A percentile compares a stretch with the other conserved stretches of the same genome.
Conservation (phyloP, 805 yeast genomes). For the Candida coleopterorum region DNA sequence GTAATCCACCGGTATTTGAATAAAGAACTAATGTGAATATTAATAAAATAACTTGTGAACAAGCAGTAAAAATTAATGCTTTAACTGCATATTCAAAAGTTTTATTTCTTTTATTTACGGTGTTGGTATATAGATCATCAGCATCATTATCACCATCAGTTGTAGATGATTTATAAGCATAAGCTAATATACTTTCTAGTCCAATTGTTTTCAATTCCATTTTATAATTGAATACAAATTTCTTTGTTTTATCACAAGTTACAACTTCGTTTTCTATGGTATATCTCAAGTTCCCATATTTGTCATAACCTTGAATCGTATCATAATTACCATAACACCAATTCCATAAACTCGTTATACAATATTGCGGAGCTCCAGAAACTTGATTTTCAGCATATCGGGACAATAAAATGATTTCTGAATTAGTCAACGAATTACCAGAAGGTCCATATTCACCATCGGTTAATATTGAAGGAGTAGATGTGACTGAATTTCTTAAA, state of each 20-base stretch:
- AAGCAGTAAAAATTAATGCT: constrained; percentile 22
- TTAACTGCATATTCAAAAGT: constrained; percentile 21
- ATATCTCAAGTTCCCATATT: constrained; percentile 13
- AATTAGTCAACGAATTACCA: constrained; percentile 38
- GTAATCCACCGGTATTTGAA: constrained; percentile 26
- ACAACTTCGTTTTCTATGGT: constrained; percentile 17
- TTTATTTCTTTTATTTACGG: constrained; percentile 13
- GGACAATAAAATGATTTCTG: constrained; percentile 43
- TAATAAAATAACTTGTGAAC: constrained; percentile 25
- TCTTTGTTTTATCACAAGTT: constrained; percentile 15
- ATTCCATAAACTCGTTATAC: constrained; percentile 34
- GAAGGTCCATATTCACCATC: constrained; percentile 4
- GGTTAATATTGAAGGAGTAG: constrained; percentile 14
- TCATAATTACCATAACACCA: constrained; percentile 45
- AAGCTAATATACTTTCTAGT: constrained; percentile 41
- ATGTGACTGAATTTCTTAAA: constrained; percentile 30
- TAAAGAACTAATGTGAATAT: constrained; percentile 31
- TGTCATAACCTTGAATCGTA: constrained; percentile 11
- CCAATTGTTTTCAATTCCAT: constrained; percentile 35
- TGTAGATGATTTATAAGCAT: constrained; percentile 33
- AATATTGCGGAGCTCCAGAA: constrained; percentile 44
- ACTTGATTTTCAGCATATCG: constrained; percentile 45
- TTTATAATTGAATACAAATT: constrained; percentile 43
- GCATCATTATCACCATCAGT: constrained; percentile 11
- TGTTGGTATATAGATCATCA: constrained; percentile 10